Base-by-base conservation (phyloP, 306 rosid genomes). In the Abrus precatorius region DNA sequence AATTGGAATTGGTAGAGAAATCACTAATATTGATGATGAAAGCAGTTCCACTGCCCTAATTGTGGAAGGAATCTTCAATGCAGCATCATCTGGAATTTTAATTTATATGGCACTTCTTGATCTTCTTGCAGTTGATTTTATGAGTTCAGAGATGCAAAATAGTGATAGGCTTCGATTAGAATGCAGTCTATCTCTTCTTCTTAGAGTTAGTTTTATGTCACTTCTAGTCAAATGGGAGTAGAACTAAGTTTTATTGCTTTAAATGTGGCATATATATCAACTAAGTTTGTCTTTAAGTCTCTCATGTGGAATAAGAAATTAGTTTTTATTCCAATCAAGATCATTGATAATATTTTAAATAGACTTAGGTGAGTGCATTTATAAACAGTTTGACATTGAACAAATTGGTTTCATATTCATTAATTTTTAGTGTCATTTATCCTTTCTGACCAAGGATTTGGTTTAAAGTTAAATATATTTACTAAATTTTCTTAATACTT, bases 71-170 rank as follows among this genome's bases (percentile, higher is more conserved):
- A 1, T 82, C 3, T 79, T 90, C 7, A 83, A 88, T 40, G 90
- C 92, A 9, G 89, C 94, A 6, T 88, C 94, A 0, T 81, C 92
- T 6, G 97, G 92, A 12, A 87, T 92, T 3, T 79, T 90, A 48
- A 88, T 90, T 5, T 92, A 90, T 5, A 92, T 90, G 94, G 61
- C 97, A 0, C 90, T 90, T 7, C 92, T 91, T 1, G 86, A 86
- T 71, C 43, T 83, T 41, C 53, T 83, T 5, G 86, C 86, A 0
- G 56, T 75, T 3, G 86, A 83, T 63, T 83, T 63, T 7, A 83
- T 86, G 89, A 65, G 41, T 50, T 85, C 79, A 9, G 79, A 83
- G 2, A 80, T 86, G 80, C 89, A 86, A 56, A 79, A 80, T 0
- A 79, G 43, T 43, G 34, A 38, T 0, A 72, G 7, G 0, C 87